Evolutionary conservation across 164 flowering plant genomes (phyloP).

Genomic region (Sextonia rubra): DNA sequence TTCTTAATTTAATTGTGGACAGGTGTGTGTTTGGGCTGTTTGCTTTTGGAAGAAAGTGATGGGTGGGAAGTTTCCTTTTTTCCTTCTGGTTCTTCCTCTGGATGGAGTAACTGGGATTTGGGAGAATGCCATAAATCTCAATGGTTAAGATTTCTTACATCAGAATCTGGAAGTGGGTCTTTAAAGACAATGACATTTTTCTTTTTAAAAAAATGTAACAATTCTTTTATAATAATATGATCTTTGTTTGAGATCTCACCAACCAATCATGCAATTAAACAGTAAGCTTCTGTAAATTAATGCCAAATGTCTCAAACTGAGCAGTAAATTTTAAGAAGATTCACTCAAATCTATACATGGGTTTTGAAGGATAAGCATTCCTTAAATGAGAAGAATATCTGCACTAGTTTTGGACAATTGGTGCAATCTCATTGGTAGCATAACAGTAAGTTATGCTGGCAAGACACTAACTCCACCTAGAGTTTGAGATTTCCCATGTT

Average conservation of each 20-base stretch:
- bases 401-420: neutral
- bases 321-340: neutral
- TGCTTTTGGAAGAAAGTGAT: conserved; percentile 42
- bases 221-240: neutral
- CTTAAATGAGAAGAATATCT: neutral
- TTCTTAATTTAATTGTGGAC: conserved; percentile 13
- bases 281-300: neutral
- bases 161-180: neutral
- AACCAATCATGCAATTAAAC: neutral
- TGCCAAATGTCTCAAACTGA: neutral
- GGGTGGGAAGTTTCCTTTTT: conserved; percentile 18
- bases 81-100: neutral
- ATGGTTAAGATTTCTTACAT: neutral
- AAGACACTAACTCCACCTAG: neutral
- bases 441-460: neutral
- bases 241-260: neutral
- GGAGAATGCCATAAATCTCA: neutral
- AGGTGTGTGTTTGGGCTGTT: conserved; percentile 19
- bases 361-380: no score
- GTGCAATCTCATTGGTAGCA: neutral
- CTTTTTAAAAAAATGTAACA: neutral
- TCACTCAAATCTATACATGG: no score
- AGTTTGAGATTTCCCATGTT: neutral
- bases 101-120: no score
- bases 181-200: neutral